Conservation (phyloP, 1,284 basidiomycete genomes). For the Ustilago trichophora region DNA sequence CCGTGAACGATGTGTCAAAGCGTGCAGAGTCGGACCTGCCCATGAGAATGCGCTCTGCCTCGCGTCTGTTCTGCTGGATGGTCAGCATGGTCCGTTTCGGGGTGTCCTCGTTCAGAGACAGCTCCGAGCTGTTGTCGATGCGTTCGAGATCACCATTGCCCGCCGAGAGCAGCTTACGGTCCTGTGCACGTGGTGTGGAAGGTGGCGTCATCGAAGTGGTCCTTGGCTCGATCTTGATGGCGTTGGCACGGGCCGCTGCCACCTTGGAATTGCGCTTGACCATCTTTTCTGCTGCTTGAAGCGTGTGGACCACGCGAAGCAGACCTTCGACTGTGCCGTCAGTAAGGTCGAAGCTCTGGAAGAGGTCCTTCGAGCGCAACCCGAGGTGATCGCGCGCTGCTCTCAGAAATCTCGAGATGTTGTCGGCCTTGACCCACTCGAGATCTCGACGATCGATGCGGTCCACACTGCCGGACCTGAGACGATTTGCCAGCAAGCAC, state of each 20-base stretch:
- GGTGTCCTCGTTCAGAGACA: constrained; percentile 27
- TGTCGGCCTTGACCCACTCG: constrained; percentile 52
- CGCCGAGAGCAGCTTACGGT: constrained; percentile 21
- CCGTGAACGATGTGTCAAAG: constrained; percentile 1
- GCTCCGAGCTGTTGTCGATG: constrained; percentile 27
- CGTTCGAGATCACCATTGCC: constrained; percentile 36
- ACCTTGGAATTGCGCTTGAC: constrained; percentile 27
- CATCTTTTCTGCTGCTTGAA: constrained; percentile 36
- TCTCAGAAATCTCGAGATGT: constrained; percentile 53
- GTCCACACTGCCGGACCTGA: constrained; percentile 37
- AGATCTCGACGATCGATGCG: constrained; percentile 50
- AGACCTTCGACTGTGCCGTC: constrained; percentile 51
- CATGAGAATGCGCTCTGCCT: constrained; percentile 49
- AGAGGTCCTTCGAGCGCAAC: constrained; percentile 53
- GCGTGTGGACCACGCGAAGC: constrained; percentile 50
- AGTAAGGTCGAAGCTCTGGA: constrained; percentile 53
- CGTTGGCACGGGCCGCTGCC: constrained; percentile 11
- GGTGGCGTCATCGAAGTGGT: constrained; percentile 47
- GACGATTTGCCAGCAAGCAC: constrained; percentile 48
- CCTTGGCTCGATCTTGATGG: constrained; percentile 35
- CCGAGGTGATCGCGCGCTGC: constrained; percentile 53
- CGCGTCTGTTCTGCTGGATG: constrained; percentile 39
- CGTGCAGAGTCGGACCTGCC: constrained; percentile 17
- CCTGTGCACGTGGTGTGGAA: constrained; percentile 31
- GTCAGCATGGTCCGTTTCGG: constrained; percentile 18